These are phyloP conservation scores for Picea engelmannii DNA, from an alignment of 83 land plant species.

Conservation along the genomic window DNA sequence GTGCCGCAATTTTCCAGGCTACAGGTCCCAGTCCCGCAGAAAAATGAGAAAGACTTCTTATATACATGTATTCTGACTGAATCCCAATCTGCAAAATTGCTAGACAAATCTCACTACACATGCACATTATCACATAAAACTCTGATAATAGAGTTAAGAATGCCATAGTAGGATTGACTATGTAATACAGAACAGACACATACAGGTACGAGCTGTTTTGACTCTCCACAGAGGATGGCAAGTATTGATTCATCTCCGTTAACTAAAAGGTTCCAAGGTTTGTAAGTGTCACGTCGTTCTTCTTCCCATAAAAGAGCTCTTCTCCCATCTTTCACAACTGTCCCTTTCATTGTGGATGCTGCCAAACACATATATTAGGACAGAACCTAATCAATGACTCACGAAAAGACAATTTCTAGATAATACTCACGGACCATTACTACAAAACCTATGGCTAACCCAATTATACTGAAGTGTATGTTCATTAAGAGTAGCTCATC, in stretches of 20 bases:
- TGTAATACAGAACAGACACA: constrained; percentile 15
- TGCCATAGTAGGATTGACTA: not conserved
- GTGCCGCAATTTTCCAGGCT: constrained; percentile 43
- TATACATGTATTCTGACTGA: constrained; percentile 44
- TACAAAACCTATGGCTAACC: not conserved
- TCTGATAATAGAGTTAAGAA: not conserved
- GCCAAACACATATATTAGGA: not conserved
- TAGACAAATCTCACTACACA: not conserved
- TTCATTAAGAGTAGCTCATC: not conserved
- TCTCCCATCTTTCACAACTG: constrained; percentile 47
- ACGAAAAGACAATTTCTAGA: not conserved
- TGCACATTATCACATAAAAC: not conserved
- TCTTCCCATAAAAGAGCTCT: constrained; percentile 59
- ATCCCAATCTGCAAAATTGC: constrained; percentile 32
- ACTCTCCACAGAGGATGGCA: constrained; percentile 52
- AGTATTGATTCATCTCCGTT: constrained; percentile 43
- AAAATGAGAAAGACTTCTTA: constrained; percentile 53
- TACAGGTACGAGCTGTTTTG: constrained; percentile 68
- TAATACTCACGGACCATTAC: not conserved
- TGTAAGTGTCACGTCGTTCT: constrained; percentile 49
- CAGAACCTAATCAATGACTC: not conserved
- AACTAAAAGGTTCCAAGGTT: constrained; percentile 36
- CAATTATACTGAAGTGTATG: not conserved
- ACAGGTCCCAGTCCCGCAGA: constrained; percentile 41
- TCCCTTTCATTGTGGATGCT: constrained; percentile 22